Evolutionary conservation across 1,284 basidiomycete genomes (phyloP), one percentile per base, ranked within the genome.

Genomic region (Lignosus rhinocerotis): DNA sequence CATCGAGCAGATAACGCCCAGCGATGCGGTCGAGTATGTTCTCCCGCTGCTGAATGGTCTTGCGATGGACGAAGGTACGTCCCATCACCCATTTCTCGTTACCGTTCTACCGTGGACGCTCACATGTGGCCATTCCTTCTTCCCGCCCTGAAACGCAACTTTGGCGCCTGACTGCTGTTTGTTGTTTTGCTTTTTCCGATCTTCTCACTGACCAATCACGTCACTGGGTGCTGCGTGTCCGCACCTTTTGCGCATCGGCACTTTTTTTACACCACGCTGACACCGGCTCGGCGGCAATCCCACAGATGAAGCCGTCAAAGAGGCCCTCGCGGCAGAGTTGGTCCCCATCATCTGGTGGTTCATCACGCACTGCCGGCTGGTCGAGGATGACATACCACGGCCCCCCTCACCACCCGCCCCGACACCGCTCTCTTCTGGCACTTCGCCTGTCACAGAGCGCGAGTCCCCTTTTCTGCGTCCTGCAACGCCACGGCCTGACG

Each of bases 281-380:
- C 38, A 31, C 55, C 48, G 45, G 21, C 30, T 44, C 46, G 59
- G 51, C 33, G 41, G 9, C 56, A 54, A 44, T 56, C 38, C 25
- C 14, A 14, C 69, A 93, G 96, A 98, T 64, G 93, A 96, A 66
- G 76, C 84, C 41, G 95, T 99, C 59, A 95, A 94, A 73, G 93
- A 97, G 69, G 92, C 94, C 0, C 87, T 99, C 42, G 89, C 93
- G 1, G 82, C 86, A 2, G 88, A 94, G 68, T 78, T 99, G 25
- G 86, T 93, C 51, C 77, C 84, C 44, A 85, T 97, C 65, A 85
- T 98, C 64, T 98, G 94, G 94, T 97, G 93, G 87, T 98, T 96
- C 75, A 89, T 94, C 70, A 90, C 93, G 78, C 79, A 85, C 67
- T 89, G 86, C 70, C 80, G 80, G 72, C 71, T 88, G 42, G 78